A percentile compares a stretch with the other conserved stretches of the same genome.
These are phyloP conservation scores for Exobasidium cylindrosporum DNA, from an alignment of 1,284 basidiomycete genomes.

Conservation along the genomic window DNA sequence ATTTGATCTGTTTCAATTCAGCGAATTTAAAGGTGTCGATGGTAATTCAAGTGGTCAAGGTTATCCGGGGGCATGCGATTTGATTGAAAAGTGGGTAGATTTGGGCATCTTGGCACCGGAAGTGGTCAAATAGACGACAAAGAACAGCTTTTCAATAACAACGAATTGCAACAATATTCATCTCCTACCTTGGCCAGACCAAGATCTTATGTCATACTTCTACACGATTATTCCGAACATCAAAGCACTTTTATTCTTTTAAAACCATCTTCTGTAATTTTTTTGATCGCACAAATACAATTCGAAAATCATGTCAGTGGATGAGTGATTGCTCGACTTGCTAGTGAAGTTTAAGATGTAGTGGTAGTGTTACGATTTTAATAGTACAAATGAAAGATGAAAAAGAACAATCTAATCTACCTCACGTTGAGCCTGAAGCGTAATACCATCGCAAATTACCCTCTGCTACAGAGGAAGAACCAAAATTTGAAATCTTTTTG, in stretches of 20 bases:
- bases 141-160: not conserved
- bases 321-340: too few species aligned
- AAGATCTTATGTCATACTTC: too few species aligned
- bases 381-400: not conserved
- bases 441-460: slow-evolving; percentile 3
- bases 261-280: not conserved
- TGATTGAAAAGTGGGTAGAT: slow-evolving; percentile 87
- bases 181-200: too few species aligned
- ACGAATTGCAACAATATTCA: too few species aligned
- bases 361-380: not conserved
- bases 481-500: not conserved
- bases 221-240: too few species aligned
- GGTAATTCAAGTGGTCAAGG: slow-evolving; percentile 31
- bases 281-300: too few species aligned
- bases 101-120: slow-evolving; percentile 67
- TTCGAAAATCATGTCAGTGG: too few species aligned
- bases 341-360: too few species aligned
- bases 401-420: not conserved
- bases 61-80: slow-evolving; percentile 68
- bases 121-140: slow-evolving; percentile 19
- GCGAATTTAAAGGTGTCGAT: slow-evolving; percentile 67
- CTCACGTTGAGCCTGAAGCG: not conserved
- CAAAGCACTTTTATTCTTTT: not conserved
- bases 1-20: slow-evolving; percentile 73
- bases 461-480: not conserved